These are phyloP conservation scores for Teratosphaeria pseudoeucalypti DNA, from an alignment of 2,329 filamentous ascomycete genomes.

Conservation along the genomic window DNA sequence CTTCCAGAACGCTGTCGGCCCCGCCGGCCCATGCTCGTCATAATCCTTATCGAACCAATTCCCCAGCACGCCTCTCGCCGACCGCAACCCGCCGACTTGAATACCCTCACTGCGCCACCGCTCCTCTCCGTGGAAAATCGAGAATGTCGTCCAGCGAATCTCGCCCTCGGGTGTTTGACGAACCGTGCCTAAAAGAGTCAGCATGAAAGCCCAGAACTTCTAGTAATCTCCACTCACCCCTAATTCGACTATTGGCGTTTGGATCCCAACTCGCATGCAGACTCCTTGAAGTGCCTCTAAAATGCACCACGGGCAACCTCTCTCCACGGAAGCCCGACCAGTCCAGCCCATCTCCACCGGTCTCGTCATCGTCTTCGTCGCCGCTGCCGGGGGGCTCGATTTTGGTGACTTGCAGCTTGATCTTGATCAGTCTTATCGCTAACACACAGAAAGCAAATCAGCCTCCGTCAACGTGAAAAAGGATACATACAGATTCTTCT, in stretches of 20 bases:
- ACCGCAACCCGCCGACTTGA: conserved; percentile 58
- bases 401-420: conserved; percentile 52
- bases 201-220: neutral
- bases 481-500: conserved; percentile 20
- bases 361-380: conserved; percentile 31
- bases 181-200: conserved; percentile 42
- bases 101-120: conserved; percentile 69
- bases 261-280: conserved; percentile 57
- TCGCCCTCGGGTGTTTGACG: conserved; percentile 59
- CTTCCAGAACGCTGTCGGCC: conserved; percentile 73
- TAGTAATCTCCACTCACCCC: conserved; percentile 38
- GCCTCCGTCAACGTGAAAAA: conserved; percentile 4
- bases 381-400: conserved; percentile 50
- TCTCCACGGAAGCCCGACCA: conserved; percentile 21
- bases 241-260: conserved; percentile 56
- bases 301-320: conserved; percentile 55
- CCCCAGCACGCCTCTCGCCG: conserved; percentile 58
- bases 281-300: conserved; percentile 51
- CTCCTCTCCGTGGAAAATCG: conserved; percentile 53
- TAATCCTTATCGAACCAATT: conserved; percentile 73
- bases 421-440: conserved; percentile 58
- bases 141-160: conserved; percentile 63
- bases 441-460: conserved; percentile 4
- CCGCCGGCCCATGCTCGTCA: conserved; percentile 57
- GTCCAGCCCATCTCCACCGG: conserved; percentile 11